Percentiles rank a stretch among this genome's conserved stretches.
These are phyloP conservation scores for Porphyrellus cyaneotinctus DNA, from an alignment of 768 basidiomycete genomes.

Conservation along the genomic window DNA sequence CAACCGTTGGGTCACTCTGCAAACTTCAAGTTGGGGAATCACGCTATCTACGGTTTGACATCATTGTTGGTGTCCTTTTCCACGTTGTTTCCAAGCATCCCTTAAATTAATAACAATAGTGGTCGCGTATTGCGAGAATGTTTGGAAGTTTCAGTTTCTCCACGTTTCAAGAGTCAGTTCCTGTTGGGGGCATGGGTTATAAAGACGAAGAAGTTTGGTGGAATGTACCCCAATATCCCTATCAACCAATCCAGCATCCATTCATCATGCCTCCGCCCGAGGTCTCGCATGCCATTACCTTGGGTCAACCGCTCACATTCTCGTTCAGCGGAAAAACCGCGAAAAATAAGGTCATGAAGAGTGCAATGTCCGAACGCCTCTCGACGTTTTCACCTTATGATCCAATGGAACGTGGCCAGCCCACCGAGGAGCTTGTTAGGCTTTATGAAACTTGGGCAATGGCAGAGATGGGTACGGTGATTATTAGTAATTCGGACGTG, in stretches of 20 bases:
- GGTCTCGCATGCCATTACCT: constrained; percentile 15
- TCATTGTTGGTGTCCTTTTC: constrained; percentile 4
- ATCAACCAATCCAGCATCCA: constrained; percentile 11
- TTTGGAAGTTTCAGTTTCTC: constrained; percentile 3
- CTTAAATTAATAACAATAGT: constrained; percentile 7
- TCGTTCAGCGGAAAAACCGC: constrained; percentile 29
- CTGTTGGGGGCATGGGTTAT: constrained; percentile 12
- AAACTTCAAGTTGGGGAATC: neutral
- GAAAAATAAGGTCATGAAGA: constrained; percentile 33
- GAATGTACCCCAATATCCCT: constrained; percentile 13
- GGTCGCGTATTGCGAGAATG: constrained; percentile 14
- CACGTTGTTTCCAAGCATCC: neutral
- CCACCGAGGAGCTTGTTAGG: constrained; percentile 33
- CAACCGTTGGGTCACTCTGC: neutral
- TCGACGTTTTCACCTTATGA: constrained; percentile 32
- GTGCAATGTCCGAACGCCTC: constrained; percentile 35
- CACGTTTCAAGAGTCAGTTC: constrained; percentile 10
- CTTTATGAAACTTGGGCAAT: constrained; percentile 34
- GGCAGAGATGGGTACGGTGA: constrained; percentile 28
- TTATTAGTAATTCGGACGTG: neutral
- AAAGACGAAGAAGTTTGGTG: constrained; percentile 11
- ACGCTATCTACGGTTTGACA: neutral
- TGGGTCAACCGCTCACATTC: constrained; percentile 26
- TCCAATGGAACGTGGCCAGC: constrained; percentile 27
- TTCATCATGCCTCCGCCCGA: constrained; percentile 15